Percentiles rank a stretch among this genome's conserved stretches.
These are phyloP conservation scores for Melanogaster broomeanus DNA, from an alignment of 768 basidiomycete species.

Conservation along the genomic window DNA sequence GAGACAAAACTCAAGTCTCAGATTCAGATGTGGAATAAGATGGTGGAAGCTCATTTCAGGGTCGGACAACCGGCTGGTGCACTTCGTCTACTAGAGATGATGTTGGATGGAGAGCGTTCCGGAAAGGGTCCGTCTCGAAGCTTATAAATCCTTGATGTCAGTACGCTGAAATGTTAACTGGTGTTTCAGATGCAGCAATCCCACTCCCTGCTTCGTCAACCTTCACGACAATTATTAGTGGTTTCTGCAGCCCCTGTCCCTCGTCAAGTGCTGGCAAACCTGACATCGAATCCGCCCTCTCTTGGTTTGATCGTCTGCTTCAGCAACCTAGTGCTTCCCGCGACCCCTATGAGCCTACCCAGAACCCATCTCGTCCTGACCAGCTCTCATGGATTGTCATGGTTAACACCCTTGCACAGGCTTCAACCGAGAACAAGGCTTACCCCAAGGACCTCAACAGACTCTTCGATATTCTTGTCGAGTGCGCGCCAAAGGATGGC, in stretches of 20 bases:
- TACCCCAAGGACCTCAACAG: conserved; percentile 57
- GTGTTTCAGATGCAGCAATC: conserved; percentile 34
- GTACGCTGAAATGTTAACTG: conserved; percentile 3
- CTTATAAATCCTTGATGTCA: not conserved
- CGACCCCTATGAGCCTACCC: conserved; percentile 44
- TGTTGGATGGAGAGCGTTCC: conserved; percentile 53
- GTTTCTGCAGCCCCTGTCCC: conserved; percentile 57
- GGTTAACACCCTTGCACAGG: conserved; percentile 52
- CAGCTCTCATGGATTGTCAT: conserved; percentile 57
- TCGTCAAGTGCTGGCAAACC: conserved; percentile 12
- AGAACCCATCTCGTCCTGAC: conserved; percentile 52
- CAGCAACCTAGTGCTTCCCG: conserved; percentile 37
- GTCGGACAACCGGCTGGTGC: conserved; percentile 63
- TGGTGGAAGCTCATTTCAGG: conserved; percentile 75
- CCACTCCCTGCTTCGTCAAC: conserved; percentile 65
- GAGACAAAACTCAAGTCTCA: conserved; percentile 32
- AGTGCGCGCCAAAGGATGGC: conserved; percentile 36
- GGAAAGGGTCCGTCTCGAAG: conserved; percentile 7
- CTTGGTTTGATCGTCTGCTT: conserved; percentile 73
- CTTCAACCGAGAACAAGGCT: conserved; percentile 28
- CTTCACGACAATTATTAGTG: conserved; percentile 61
- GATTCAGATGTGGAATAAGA: conserved; percentile 66
- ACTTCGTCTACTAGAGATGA: conserved; percentile 64
- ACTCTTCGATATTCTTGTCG: conserved; percentile 44
- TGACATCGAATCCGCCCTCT: conserved; percentile 62